Base-by-base conservation (phyloP, 2,329 filamentous ascomycete species). In the Aspergillus sp. region DNA sequence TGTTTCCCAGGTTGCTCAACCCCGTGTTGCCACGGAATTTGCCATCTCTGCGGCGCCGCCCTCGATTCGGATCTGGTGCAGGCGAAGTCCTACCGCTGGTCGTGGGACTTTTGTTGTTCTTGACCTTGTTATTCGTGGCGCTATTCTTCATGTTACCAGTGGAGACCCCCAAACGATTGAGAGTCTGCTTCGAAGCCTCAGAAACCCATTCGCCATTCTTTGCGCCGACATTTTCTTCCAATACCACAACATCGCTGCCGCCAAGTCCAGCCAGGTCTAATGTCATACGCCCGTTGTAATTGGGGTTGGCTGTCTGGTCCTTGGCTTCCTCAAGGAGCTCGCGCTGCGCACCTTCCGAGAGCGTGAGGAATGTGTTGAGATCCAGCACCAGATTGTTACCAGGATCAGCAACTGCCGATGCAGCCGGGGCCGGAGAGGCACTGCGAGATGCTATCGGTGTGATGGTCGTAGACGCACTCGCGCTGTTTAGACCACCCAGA, bases 1-100 rank as follows among this genome's bases (percentile, higher is more conserved):
- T 97, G 61, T 98, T 98, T 42, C 93, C 93, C 9, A 98, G 73
- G 61, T 98, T 98, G 53, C 80, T 82, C 44, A 98, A 73, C 32
- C 93, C 93, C 38, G 90, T 86, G 36, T 83, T 85, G 30, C 93
- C 93, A 32, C 82, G 69, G 8, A 81, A 80, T 51, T 82, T 81
- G 7, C 86, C 86, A 35, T 82, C 79, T 55, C 81, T 82, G 50
- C 83, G 80, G 38, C 58, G 55, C 38, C 58, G 56, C 39, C 88
- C 88, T 54, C 89, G 78, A 0, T 87, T 90, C 51, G 86, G 72
- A 45, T 69, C 79, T 19, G 76, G 75, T 4, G 81, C 83, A 47
- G 88, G 90, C 52, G 78, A 88, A 29, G 82, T 79, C 36, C 83
- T 79, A 47, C 86, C 87, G 54, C 74, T 79, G 47, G 69, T 60